Conservation (phyloP, 169 alveolate genomes). For the Plasmodium berghei region DNA sequence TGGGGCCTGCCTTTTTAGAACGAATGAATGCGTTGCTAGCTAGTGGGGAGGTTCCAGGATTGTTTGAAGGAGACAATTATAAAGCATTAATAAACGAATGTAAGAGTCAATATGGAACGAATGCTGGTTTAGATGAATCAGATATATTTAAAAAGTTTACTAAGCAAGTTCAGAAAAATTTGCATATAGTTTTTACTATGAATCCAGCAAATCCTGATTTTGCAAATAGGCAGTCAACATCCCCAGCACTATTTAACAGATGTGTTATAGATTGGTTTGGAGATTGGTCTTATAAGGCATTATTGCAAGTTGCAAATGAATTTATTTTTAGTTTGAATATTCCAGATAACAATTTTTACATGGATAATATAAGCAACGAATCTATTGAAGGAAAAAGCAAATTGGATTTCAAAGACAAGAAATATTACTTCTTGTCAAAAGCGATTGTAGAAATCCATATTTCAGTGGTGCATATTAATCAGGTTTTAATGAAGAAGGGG, state of each 20-base stretch:
- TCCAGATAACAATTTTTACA: conserved; percentile 70
- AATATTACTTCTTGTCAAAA: conserved; percentile 56
- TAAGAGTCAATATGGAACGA: conserved; percentile 90
- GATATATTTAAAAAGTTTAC: conserved; percentile 96
- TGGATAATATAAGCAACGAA: conserved; percentile 46
- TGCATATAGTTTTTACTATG: conserved; percentile 99
- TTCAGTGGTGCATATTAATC: conserved; percentile 45
- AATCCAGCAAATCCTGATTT: conserved; percentile 99
- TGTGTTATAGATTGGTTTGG: conserved; percentile 99
- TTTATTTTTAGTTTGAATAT: conserved; percentile 86
- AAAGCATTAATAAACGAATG: conserved; percentile 93
- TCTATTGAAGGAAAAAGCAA: conserved; percentile 67
- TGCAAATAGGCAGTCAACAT: conserved; percentile 95
- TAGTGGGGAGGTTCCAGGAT: conserved; percentile 99
- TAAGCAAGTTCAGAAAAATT: conserved; percentile 94
- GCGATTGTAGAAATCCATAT: conserved; percentile 74
- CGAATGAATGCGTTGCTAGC: conserved; percentile 99
- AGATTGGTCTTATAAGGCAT: conserved; percentile 96
- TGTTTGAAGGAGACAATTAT: conserved; percentile 98
- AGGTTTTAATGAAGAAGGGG: conserved; percentile 68
- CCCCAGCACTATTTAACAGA: conserved; percentile 98
- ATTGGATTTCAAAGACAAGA: conserved; percentile 38
- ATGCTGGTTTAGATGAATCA: conserved; percentile 93
- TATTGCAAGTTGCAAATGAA: conserved; percentile 95
- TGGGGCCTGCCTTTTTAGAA: conserved; percentile 98